Evolutionary conservation across 306 rosid genomes (phyloP), one percentile per base, ranked within the genome.

Genomic region (Notholithocarpus densiflorus): DNA sequence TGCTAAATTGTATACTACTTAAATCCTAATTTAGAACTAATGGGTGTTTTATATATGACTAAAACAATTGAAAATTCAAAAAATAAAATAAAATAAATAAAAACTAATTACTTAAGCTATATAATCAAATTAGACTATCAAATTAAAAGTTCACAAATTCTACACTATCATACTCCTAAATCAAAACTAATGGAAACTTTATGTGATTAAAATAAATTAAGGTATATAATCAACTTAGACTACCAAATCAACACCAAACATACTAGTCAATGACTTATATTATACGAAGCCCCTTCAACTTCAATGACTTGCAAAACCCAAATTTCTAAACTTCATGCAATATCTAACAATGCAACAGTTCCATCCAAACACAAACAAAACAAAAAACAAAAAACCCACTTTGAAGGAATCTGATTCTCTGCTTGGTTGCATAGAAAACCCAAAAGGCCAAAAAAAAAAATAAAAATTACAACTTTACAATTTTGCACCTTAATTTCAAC

Each of bases 31-130:
- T 68, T 8, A 68, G 9, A 65, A 34, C 51, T 0, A 68, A 19
- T 1, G 23, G n/a, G 26, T 68, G n/a, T 19, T 34, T 48, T 48
- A 10, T 12, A 48, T 48, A 48, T 48, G 53, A 48, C 17, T n/a
- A n/a, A 48, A 48, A 12, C 53, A 48, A 48, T 0, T 48, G 8
- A 12, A 3, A 48, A 48, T 48, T 13, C 12, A 40, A 6, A 11
- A 29, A 55, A 52, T 71, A 19, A 59, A 24, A 1, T 24, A 24
- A 24, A 4, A 29, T 2, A 52, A 62, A 34, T 4, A 34, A 34
- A 6, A 65, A 53, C 60, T 76, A 66, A 80, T 32, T 17, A 7
- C 75, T 40, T 59, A 68, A 82, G 19, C 51, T 15, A 69, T 34
- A 81, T 23, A 86, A 79, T 19, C 23, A 18, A 17, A 19, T 34